These are phyloP conservation scores for Leishmania major DNA, from an alignment of 208 protist species.

Conservation along the genomic window DNA sequence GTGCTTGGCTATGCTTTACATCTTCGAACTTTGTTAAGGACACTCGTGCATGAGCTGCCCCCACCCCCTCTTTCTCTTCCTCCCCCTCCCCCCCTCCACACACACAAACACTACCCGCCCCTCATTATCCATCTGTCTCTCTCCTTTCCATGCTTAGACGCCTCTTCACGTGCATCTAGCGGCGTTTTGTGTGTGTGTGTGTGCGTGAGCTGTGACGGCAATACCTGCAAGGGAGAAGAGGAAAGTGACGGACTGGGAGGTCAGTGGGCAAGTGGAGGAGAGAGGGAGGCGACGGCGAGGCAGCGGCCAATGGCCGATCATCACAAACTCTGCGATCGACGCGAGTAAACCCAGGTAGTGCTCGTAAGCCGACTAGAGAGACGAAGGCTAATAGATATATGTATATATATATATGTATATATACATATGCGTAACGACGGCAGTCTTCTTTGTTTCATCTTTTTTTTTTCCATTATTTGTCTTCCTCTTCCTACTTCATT, in stretches of 20 bases:
- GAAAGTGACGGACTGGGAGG: too few relatives aligned
- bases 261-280: background rate
- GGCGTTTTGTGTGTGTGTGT: background rate
- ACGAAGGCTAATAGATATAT: background rate
- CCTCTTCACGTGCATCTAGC: background rate
- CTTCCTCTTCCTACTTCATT: background rate
- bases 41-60: background rate
- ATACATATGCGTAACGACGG: background rate
- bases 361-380: background rate
- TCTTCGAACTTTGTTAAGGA: background rate
- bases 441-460: too few relatives aligned
- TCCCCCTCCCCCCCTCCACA: background rate
- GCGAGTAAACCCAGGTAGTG: background rate
- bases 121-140: background rate
- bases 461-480: background rate
- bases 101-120: background rate
- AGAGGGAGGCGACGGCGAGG: background rate
- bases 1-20: background rate
- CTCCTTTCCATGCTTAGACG: background rate
- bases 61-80: background rate
- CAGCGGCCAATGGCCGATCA: background rate
- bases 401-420: background rate
- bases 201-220: background rate
- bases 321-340: background rate
- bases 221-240: background rate